Evolutionary conservation across 208 protist species (phyloP).

Genomic region (Kentomonas sorsogonicus): DNA sequence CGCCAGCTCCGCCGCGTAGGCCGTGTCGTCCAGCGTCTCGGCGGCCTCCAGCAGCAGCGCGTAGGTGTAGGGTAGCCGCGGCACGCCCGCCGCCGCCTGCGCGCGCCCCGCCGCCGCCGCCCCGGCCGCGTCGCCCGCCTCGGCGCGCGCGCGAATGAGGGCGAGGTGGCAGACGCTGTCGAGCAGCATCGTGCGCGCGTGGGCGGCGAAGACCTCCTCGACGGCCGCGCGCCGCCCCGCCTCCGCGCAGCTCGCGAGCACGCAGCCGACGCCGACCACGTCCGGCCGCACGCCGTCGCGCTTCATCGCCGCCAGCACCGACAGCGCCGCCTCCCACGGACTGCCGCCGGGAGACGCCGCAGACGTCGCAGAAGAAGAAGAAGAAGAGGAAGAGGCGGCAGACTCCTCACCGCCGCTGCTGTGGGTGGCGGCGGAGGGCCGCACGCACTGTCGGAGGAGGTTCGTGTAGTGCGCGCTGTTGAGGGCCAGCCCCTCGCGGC

Average conservation of each 20-base stretch:
- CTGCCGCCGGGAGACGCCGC: no score
- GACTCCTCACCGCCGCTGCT: no score
- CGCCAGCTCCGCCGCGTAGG: slow-evolving; percentile 46
- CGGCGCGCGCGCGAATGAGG: slow-evolving; percentile 45
- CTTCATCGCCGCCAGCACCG: slow-evolving; percentile 53
- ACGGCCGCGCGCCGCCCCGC: slow-evolving; percentile 28
- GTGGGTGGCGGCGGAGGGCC: slow-evolving; percentile 28
- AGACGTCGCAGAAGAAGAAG: no score
- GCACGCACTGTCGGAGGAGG: slow-evolving; percentile 77
- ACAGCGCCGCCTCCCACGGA: slow-evolving; percentile 66
- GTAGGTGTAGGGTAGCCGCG: slow-evolving; percentile 70
- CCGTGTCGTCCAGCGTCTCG: slow-evolving; percentile 30
- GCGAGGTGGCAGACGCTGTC: slow-evolving; percentile 80
- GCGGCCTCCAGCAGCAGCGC: slow-evolving; percentile 53
- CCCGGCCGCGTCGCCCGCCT: slow-evolving; percentile 22
- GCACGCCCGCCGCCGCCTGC: slow-evolving; percentile 48
- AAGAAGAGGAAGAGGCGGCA: no score
- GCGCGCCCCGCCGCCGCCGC: slow-evolving; percentile 43
- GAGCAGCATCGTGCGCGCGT: slow-evolving; percentile 49
- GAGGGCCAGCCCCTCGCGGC: slow-evolving; percentile 72
- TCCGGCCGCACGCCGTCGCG: slow-evolving; percentile 64
- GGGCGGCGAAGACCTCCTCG: slow-evolving; percentile 47
- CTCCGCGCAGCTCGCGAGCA: slow-evolving; percentile 56
- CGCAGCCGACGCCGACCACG: slow-evolving; percentile 59
- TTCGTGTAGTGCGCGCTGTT: slow-evolving; percentile 66